A percentile compares a stretch with the other conserved stretches of the same genome.
These are phyloP conservation scores for Calonectria naviculata DNA, from an alignment of 2,329 filamentous ascomycete genomes.

Conservation along the genomic window DNA sequence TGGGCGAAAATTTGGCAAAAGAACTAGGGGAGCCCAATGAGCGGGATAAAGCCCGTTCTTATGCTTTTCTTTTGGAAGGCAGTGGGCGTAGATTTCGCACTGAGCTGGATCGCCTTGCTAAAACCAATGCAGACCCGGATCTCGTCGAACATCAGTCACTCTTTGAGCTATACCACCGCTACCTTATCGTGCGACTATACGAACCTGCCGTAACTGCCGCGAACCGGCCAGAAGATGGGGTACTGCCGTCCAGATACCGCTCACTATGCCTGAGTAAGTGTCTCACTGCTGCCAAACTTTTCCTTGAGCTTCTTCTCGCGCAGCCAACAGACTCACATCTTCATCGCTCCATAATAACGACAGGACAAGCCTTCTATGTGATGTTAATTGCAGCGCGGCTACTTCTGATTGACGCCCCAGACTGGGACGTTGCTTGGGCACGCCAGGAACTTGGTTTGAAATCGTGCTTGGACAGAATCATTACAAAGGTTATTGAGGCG, in stretches of 20 bases:
- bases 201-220: conserved; percentile 50
- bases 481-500: conserved; percentile 20
- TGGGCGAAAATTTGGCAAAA: conserved; percentile 48
- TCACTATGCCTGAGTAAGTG: conserved; percentile 49
- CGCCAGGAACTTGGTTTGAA: conserved; percentile 31
- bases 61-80: conserved; percentile 47
- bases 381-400: conserved; percentile 35
- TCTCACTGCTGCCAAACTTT: conserved; percentile 47
- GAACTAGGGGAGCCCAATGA: conserved; percentile 46
- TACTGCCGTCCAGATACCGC: conserved; percentile 41
- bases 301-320: conserved; percentile 45
- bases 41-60: conserved; percentile 39
- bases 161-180: conserved; percentile 48
- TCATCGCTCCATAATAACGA: conserved; percentile 32
- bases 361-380: conserved; percentile 34
- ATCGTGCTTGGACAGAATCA: conserved; percentile 24
- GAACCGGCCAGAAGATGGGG: conserved; percentile 37
- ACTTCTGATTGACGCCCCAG: conserved; percentile 35
- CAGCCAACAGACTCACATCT: conserved; percentile 38
- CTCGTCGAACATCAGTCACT: conserved; percentile 1
- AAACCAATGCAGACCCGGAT: conserved; percentile 35
- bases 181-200: conserved; percentile 51
- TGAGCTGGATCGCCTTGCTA: conserved; percentile 47
- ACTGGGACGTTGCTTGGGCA: conserved; percentile 35
- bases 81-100: conserved; percentile 45